Conservation (phyloP, 1,139 yeast species). For the Yamadazyma sp. region DNA sequence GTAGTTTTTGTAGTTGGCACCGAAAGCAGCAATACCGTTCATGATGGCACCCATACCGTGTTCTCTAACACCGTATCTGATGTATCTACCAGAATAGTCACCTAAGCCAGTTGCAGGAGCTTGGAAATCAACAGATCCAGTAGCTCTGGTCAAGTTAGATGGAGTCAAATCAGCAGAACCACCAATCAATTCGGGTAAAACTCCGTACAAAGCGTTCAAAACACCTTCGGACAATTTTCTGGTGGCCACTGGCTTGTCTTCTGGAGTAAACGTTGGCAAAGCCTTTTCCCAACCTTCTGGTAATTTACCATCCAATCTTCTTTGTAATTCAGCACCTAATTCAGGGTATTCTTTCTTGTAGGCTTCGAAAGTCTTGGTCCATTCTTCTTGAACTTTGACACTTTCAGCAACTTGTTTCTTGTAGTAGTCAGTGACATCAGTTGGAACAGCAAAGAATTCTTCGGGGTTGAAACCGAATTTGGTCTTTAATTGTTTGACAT, state of each 20-base stretch:
- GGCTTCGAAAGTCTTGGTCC: conserved; percentile 64
- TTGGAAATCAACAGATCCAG: conserved; percentile 89
- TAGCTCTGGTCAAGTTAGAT: conserved; percentile 92
- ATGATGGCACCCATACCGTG: conserved; percentile 99
- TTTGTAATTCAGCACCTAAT: conserved; percentile 65
- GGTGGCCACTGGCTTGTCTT: conserved; percentile 85
- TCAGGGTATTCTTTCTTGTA: conserved; percentile 76
- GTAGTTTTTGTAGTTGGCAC: conserved; percentile 88
- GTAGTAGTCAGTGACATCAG: conserved; percentile 78
- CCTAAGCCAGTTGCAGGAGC: conserved; percentile 82
- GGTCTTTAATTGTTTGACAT: conserved; percentile 81
- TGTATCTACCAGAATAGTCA: conserved; percentile 87
- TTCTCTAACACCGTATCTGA: conserved; percentile 99
- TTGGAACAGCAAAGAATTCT: conserved; percentile 75
- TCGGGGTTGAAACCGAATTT: conserved; percentile 89
- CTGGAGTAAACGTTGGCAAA: conserved; percentile 78
- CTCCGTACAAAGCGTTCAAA: conserved; percentile 61
- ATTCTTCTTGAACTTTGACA: conserved; percentile 64
- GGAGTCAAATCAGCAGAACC: conserved; percentile 99
- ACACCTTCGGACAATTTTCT: conserved; percentile 93
- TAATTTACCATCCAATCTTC: conserved; percentile 79
- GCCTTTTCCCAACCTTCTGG: conserved; percentile 81
- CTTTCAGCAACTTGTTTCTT: conserved; percentile 55
- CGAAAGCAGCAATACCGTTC: conserved; percentile 97
- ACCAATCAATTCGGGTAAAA: conserved; percentile 88